phyloP scores from a whole-genome alignment of 1,284 basidiomycete genomes.

The Leccinum solheimii region DNA sequence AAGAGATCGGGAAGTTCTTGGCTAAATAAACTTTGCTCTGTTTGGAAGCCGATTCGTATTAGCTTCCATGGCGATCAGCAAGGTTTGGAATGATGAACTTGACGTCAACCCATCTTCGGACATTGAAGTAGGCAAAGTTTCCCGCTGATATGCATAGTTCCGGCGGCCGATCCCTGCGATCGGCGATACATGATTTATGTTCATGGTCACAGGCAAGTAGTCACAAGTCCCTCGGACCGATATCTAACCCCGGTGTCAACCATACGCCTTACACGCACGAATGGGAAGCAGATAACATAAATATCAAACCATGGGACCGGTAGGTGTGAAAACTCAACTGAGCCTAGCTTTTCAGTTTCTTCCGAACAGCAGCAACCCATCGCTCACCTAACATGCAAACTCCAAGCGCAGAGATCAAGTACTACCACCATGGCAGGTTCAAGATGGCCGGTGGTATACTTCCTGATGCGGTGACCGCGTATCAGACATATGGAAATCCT shows the following conservation, averaged over 20 bases:
- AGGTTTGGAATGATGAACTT: neutral
- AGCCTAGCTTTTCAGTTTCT: neutral
- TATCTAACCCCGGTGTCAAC: neutral
- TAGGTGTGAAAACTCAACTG: neutral
- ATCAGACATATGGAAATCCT: constrained; percentile 37
- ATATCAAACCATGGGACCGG: constrained; percentile 2
- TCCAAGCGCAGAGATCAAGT: constrained; percentile 29
- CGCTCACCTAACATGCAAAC: constrained; percentile 12
- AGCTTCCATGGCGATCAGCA: neutral
- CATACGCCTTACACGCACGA: neutral
- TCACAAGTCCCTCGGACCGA: neutral
- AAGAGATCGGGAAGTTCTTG: constrained; percentile 14
- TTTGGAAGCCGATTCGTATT: neutral
- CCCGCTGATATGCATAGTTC: neutral
- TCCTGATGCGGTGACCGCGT: constrained; percentile 40
- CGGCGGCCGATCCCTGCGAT: neutral
- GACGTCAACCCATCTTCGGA: neutral
- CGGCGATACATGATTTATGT: neutral
- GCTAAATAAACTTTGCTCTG: neutral
- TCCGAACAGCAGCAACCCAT: neutral
- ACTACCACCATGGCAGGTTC: constrained; percentile 40
- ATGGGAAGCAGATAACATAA: constrained; percentile 1
- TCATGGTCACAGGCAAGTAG: neutral
- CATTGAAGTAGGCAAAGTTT: neutral
- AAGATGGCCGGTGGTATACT: constrained; percentile 35